These are phyloP conservation scores for Yamadazyma taylorii DNA, from an alignment of 1,139 yeast genomes.

Conservation along the genomic window DNA sequence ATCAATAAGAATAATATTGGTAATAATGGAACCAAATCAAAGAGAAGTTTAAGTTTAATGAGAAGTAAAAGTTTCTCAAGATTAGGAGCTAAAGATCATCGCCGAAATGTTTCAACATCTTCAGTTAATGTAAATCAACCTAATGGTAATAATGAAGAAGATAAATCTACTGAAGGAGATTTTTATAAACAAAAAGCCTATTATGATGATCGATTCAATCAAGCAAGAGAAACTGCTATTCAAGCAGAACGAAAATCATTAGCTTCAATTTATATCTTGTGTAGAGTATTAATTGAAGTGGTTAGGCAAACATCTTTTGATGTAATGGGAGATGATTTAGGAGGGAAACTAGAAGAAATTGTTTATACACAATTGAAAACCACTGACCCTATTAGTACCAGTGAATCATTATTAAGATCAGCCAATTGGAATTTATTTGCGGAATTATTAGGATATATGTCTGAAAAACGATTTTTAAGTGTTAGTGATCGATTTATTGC, in stretches of 20 bases:
- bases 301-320: conserved; percentile 82
- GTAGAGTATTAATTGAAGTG: conserved; percentile 90
- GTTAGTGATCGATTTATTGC: conserved; percentile 94
- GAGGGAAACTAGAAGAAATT: conserved; percentile 85
- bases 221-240: conserved; percentile 67
- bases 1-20: conserved; percentile 13
- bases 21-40: conserved; percentile 22
- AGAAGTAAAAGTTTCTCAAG: conserved; percentile 42
- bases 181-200: conserved; percentile 24
- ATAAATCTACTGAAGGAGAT: conserved; percentile 16
- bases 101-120: conserved; percentile 40
- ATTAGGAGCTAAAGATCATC: conserved; percentile 28
- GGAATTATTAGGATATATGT: conserved; percentile 86
- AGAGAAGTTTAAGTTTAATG: conserved; percentile 44
- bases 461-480: conserved; percentile 74
- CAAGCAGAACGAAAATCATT: conserved; percentile 86
- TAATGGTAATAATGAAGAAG: background rate
- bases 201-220: conserved; percentile 48
- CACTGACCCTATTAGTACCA: conserved; percentile 73
- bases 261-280: conserved; percentile 85
- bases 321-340: conserved; percentile 74
- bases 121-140: conserved; percentile 15
- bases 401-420: conserved; percentile 69
- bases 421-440: conserved; percentile 96
- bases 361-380: conserved; percentile 87